Evolutionary conservation across 257 asterid genomes (phyloP), one percentile per base, ranked within the genome.

Genomic region (Coffea canephora): DNA sequence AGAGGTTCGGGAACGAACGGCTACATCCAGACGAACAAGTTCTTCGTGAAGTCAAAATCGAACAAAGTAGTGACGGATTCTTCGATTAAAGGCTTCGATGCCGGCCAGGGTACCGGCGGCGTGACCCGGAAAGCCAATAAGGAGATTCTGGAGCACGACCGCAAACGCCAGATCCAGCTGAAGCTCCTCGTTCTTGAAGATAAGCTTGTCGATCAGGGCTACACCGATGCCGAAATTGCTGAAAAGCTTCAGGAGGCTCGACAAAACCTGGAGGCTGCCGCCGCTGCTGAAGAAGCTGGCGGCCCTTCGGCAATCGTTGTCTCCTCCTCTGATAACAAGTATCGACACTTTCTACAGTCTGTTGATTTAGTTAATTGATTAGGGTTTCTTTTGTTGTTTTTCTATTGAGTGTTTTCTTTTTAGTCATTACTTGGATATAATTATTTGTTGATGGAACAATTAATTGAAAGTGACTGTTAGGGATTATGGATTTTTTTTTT

Each of bases 1-100:
- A 88, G 99, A 31, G 98, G 98, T 27, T 95, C 99, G 54, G 98
- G 99, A 72, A 95, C 98, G 36, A 93, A 93, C 78, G 99, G 99
- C 5, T 83, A 95, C 87, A 84, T 93, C 71, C 98, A 95, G 62
- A 65, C 95, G 34, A 95, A 95, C 87, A 89, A 82, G 86, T 93
- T 93, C 86, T 89, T 92, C 71, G 87, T 93, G 41, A 85, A 66
- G 87, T 84, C 91, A 27, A 89, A 82, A 83, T 80, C 92, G 45
- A 87, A 89, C 82, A 90, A 86, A 57, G 93, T 89, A 68, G 36
- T 83, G 78, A 88, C 88, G 68, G 94, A 89, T 14, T 49, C 83
- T 49, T 77, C 91, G 49, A 73, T 74, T 55, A 91, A 85, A 80
- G 97, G 97, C 13, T 95, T 89, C 74, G 92, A 84, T 1, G 84